phyloP scores from a whole-genome alignment of 2,329 filamentous ascomycete genomes.

The Colletotrichum simmondsii region DNA sequence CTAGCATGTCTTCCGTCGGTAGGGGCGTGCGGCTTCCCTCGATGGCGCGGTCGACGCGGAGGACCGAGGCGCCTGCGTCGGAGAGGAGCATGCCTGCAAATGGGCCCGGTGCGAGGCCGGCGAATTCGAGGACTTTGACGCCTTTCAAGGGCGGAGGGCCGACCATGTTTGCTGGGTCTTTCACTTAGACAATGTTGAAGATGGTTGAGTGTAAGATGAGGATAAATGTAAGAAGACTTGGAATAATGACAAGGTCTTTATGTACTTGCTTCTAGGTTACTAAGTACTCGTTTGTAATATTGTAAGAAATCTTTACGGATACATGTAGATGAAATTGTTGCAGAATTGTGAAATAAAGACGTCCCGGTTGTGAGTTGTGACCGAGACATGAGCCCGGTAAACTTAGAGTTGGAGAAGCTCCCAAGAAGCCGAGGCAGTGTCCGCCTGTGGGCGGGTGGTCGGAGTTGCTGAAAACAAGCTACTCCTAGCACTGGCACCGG shows the following conservation, averaged over 20 bases:
- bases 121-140: conserved; percentile 69
- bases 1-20: conserved; percentile 77
- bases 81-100: conserved; percentile 90
- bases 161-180: conserved; percentile 43
- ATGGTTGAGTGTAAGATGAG: neutral
- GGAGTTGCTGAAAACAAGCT: neutral
- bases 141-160: conserved; percentile 56
- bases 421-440: conserved; percentile 30
- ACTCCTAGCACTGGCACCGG: neutral
- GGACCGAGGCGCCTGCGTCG: conserved; percentile 87
- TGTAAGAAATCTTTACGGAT: neutral
- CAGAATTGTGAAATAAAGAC: neutral
- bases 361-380: neutral
- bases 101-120: conserved; percentile 76
- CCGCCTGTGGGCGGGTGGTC: conserved; percentile 5
- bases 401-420: conserved; percentile 26
- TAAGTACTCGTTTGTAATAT: neutral
- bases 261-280: neutral
- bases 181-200: neutral
- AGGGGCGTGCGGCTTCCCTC: conserved; percentile 49
- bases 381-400: conserved; percentile 3
- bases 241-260: neutral
- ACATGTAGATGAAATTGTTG: neutral
- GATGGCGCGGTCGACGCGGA: conserved; percentile 81
- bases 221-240: neutral